Percentiles rank a stretch among this genome's conserved stretches.
Evolutionary conservation across 2,329 filamentous ascomycete species (phyloP).

Genomic region (Ascocoryne sarcoides): DNA sequence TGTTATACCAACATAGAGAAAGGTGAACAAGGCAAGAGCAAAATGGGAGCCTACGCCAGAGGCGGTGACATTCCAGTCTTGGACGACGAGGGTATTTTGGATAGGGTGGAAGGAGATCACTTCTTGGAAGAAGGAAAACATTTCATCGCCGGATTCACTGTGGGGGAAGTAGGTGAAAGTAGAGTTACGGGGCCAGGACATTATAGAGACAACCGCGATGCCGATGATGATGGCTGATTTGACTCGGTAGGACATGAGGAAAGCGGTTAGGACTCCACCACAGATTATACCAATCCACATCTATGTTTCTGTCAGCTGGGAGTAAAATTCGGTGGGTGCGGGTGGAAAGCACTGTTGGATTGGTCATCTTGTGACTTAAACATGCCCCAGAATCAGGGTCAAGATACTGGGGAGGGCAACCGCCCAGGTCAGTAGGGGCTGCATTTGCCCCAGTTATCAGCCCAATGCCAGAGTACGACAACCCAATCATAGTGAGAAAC

Average conservation of each 20-base stretch:
- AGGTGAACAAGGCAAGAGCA: conserved; percentile 63
- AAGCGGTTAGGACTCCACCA: conserved; percentile 68
- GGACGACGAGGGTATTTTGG: conserved; percentile 48
- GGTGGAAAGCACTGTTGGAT: conserved; percentile 48
- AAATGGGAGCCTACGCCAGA: conserved; percentile 45
- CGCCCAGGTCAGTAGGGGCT: conserved; percentile 69
- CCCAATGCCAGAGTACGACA: conserved; percentile 77
- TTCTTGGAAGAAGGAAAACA: conserved; percentile 65
- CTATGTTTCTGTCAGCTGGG: conserved; percentile 28
- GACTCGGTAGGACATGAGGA: conserved; percentile 71
- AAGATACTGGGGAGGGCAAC: conserved; percentile 53
- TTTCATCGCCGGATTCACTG: conserved; percentile 50
- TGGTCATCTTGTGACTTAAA: conserved; percentile 60
- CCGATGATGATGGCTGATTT: conserved; percentile 69
- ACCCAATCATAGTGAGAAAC: conserved; percentile 54
- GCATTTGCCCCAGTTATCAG: conserved; percentile 61
- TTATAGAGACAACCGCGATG: conserved; percentile 60
- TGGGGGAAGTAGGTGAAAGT: conserved; percentile 66
- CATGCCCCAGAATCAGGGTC: conserved; percentile 41
- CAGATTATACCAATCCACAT: conserved; percentile 82
- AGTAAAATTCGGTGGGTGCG: not conserved
- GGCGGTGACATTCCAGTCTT: conserved; percentile 53
- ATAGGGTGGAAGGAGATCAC: conserved; percentile 67
- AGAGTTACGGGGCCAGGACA: conserved; percentile 68
- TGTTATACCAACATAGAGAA: conserved; percentile 76